Conservation (phyloP, 228 moss, liverwort and hornwort species). For the Sphagnum fallax region DNA sequence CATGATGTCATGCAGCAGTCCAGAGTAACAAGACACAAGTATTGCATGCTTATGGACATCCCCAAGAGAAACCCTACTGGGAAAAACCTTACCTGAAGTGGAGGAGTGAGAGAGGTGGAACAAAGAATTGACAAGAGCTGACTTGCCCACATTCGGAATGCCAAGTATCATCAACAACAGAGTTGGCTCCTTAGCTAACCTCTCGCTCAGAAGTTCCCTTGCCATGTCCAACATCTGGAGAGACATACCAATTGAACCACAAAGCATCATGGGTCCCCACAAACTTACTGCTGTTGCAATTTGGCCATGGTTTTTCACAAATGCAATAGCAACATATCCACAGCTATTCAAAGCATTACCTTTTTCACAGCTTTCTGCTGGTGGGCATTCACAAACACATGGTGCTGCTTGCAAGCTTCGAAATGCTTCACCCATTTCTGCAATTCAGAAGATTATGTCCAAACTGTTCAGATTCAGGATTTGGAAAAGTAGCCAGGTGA, state of each 20-base stretch:
- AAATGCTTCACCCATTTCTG: constrained; percentile 93
- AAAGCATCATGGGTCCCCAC: background rate
- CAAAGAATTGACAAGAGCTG: constrained; percentile 84
- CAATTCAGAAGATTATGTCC: constrained; percentile 1
- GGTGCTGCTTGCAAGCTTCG: constrained; percentile 46
- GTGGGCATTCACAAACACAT: constrained; percentile 91
- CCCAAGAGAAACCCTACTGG: background rate
- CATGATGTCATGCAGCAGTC: too few species aligned
- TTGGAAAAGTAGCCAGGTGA: background rate
- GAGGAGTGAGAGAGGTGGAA: constrained; percentile 48
- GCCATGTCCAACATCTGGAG: constrained; percentile 75
- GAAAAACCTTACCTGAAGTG: constrained; percentile 43
- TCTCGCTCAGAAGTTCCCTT: constrained; percentile 59
- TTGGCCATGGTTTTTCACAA: too few species aligned
- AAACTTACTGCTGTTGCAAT: too few species aligned
- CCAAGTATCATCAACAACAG: constrained; percentile 90
- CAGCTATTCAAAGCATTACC: constrained; percentile 19
- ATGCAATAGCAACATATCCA: too few species aligned
- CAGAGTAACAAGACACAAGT: too few species aligned
- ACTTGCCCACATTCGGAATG: constrained; percentile 97
- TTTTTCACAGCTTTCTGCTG: constrained; percentile 65
- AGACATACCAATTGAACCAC: background rate
- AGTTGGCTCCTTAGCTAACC: constrained; percentile 78
- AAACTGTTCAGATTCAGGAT: background rate
- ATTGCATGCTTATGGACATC: too few species aligned